A percentile compares a stretch with the other conserved stretches of the same genome.
Conservation (phyloP, 2,329 filamentous ascomycete species). For the Helotiales sp. region DNA sequence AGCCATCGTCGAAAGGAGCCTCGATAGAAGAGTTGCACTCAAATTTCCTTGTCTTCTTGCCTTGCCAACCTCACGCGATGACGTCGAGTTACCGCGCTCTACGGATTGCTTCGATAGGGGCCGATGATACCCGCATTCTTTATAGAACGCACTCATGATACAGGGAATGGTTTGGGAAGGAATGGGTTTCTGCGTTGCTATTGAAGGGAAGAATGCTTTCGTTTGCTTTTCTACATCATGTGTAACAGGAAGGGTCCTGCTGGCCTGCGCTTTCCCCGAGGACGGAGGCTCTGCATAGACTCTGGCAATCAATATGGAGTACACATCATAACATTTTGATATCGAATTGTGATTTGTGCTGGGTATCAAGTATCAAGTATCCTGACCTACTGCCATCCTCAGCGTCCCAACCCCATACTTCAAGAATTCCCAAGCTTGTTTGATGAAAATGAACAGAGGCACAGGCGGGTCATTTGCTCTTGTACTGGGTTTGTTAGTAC, state of each 20-base stretch:
- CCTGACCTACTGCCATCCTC: constrained; percentile 19
- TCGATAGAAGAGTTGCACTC: constrained; percentile 33
- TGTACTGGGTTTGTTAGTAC: constrained; percentile 10
- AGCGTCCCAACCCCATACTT: constrained; percentile 23
- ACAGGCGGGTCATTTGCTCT: constrained; percentile 33
- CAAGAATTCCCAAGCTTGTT: constrained; percentile 25
- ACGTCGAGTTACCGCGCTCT: constrained; percentile 7
- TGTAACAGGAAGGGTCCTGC: constrained; percentile 19
- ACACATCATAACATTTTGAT: constrained; percentile 11
- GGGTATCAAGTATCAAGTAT: background rate
- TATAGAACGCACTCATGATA: constrained; percentile 32
- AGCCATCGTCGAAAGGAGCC: constrained; percentile 32
- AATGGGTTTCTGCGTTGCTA: constrained; percentile 21
- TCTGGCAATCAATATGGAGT: constrained; percentile 21
- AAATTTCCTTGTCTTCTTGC: constrained; percentile 33
- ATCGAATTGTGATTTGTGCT: background rate
- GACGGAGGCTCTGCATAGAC: constrained; percentile 23
- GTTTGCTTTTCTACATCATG: constrained; percentile 19
- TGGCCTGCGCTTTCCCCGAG: constrained; percentile 21
- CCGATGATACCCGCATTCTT: constrained; percentile 38
- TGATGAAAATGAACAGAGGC: constrained; percentile 29
- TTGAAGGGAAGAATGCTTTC: constrained; percentile 16
- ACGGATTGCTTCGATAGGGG: constrained; percentile 33
- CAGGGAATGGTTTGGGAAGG: constrained; percentile 20
- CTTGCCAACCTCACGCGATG: constrained; percentile 23